Conservation (phyloP, 257 asterid genomes). For the Pogostemon cablin region DNA sequence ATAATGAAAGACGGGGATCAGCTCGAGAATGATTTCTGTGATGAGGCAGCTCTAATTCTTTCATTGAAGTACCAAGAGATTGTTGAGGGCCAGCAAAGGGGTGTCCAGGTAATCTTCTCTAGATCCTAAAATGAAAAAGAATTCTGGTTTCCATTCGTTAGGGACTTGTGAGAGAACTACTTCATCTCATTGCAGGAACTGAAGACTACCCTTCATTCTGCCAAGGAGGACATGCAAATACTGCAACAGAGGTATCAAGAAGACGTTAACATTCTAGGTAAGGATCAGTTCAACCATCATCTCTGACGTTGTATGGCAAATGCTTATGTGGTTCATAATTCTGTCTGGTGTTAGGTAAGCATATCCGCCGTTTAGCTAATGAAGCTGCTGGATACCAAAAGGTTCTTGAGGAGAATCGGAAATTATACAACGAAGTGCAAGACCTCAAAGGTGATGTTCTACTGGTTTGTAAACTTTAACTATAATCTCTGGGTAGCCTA, state of each 20-base stretch:
- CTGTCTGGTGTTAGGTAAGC: constrained; percentile 54
- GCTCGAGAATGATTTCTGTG: constrained; percentile 29
- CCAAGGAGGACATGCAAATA: constrained; percentile 60
- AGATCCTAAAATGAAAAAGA: neutral
- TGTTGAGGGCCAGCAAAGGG: constrained; percentile 58
- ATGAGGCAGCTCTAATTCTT: constrained; percentile 31
- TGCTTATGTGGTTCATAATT: constrained; percentile 1
- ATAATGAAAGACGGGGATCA: constrained; percentile 25
- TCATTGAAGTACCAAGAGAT: constrained; percentile 27
- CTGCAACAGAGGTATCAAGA: constrained; percentile 66
- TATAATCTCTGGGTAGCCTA: neutral
- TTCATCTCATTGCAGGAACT: constrained; percentile 47
- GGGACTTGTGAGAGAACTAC: constrained; percentile 14
- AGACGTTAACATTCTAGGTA: constrained; percentile 70
- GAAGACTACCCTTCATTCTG: constrained; percentile 54
- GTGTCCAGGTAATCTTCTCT: constrained; percentile 57
- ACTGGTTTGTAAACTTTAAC: neutral
- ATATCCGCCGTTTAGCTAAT: constrained; percentile 55
- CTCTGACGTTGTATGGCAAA: constrained; percentile 4
- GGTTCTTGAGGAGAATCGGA: constrained; percentile 82
- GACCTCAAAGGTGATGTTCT: constrained; percentile 75
- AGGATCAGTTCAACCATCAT: constrained; percentile 4
- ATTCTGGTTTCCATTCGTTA: neutral
- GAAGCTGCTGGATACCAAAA: constrained; percentile 74
- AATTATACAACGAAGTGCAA: constrained; percentile 86